A percentile compares a stretch with the other conserved stretches of the same genome.
phyloP scores from a whole-genome alignment of 306 rosid genomes.

The Castanea sativa region DNA sequence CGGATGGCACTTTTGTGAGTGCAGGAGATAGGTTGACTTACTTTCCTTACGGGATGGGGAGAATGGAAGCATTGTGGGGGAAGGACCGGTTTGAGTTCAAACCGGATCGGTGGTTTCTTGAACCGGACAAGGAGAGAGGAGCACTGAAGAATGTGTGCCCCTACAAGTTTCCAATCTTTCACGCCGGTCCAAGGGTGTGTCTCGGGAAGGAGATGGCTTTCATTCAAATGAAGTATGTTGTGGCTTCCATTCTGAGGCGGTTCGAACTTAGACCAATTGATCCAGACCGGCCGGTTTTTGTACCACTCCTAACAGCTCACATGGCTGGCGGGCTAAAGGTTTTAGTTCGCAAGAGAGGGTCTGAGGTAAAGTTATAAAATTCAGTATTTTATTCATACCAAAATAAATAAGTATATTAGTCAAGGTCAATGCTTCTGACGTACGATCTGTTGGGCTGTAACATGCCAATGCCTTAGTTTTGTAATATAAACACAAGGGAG shows the following conservation, averaged over 20 bases:
- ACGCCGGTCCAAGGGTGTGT: constrained; percentile 94
- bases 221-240: constrained; percentile 71
- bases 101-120: constrained; percentile 74
- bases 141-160: constrained; percentile 50
- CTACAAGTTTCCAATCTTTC: constrained; percentile 68
- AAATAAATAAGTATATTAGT: constrained; percentile 2
- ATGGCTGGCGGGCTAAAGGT: constrained; percentile 86
- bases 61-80: constrained; percentile 85
- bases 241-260: constrained; percentile 54
- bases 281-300: constrained; percentile 53
- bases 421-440: constrained; percentile 10
- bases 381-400: constrained; percentile 2
- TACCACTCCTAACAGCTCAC: constrained; percentile 85
- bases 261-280: constrained; percentile 47
- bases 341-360: constrained; percentile 43
- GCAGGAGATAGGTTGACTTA: constrained; percentile 87
- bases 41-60: constrained; percentile 93
- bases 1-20: constrained; percentile 57
- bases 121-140: constrained; percentile 32
- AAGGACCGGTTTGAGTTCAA: constrained; percentile 64
- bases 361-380: neutral
- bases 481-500: neutral
- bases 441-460: constrained; percentile 14
- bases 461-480: constrained; percentile 22
- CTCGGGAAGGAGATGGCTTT: constrained; percentile 91